phyloP scores from a whole-genome alignment of 306 rosid species.

The Lathyrus aphaca region DNA sequence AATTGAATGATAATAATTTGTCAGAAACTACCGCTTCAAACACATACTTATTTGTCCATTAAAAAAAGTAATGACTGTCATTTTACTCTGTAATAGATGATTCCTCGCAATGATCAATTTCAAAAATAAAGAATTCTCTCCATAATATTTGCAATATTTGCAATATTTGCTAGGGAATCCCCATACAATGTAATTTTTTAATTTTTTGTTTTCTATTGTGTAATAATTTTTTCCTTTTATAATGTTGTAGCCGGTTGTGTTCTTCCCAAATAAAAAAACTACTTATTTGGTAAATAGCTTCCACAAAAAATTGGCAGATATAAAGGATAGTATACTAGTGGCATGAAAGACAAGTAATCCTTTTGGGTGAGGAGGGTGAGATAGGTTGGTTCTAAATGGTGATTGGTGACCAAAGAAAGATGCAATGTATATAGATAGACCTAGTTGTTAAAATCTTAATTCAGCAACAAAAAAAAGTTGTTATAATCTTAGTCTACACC shows the following conservation, averaged over 20 bases:
- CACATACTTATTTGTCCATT: too few species aligned
- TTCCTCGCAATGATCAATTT: too few species aligned
- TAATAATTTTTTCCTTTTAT: not conserved
- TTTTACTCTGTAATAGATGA: too few species aligned
- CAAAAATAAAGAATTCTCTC: too few species aligned
- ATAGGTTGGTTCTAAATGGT: slow-evolving; percentile 32
- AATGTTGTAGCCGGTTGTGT: not conserved
- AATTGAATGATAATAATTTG: too few species aligned
- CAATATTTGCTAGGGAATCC: too few species aligned
- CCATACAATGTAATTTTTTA: too few species aligned
- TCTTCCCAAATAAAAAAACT: not conserved
- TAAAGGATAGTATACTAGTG: slow-evolving; percentile 21
- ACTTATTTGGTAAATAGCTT: slow-evolving; percentile 10
- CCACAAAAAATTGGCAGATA: slow-evolving; percentile 26
- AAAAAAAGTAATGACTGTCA: too few species aligned
- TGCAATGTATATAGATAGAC: not conserved
- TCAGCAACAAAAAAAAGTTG: not conserved
- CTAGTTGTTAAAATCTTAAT: slow-evolving; percentile 19
- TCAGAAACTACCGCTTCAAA: too few species aligned
- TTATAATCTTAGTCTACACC: slow-evolving; percentile 28
- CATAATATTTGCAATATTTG: too few species aligned
- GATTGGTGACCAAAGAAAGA: slow-evolving; percentile 25
- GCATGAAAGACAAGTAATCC: slow-evolving; percentile 35
- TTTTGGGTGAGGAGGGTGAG: slow-evolving; percentile 32
- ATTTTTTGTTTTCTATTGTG: too few species aligned